Base-by-base conservation (phyloP, 306 rosid genomes). In the Cicer chorassanicum region DNA sequence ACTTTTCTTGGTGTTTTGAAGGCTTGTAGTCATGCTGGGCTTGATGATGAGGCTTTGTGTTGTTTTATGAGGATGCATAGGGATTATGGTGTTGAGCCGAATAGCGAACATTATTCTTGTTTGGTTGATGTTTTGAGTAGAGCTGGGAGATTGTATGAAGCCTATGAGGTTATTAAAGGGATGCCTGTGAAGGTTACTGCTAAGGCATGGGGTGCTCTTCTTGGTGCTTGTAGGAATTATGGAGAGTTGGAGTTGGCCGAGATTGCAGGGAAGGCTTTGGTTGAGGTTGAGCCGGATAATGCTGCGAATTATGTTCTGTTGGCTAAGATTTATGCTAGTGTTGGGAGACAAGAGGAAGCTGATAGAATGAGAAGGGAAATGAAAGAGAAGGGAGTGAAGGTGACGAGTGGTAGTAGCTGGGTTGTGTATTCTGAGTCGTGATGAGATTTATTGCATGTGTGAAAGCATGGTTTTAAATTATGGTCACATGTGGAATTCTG, bases 151-250 rank as follows among this genome's bases (percentile, higher is more conserved):
- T 75, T 92, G 71, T 18, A 74, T 19, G 96, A 92, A 73, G 96
- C 97, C 18, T 85, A 88, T 53, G 84, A 80, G 68, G 82, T 92
- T 10, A 84, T 92, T 55, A 51, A 65, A 70, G 82, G 80, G 78
- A 89, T 88, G 97, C 96, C 96, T 0, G 92, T 88, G 73, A 84
- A 78, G 83, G 97, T 73, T 61, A 92, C 93, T 29, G 93, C 86
- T 7, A 88, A 86, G 76, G 93, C 92, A 13, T 92, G 97, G 97
- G 92, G 93, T 15, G 92, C 92, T 4, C 85, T 92, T 15, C 93
- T 92, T 5, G 92, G 93, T 70, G 96, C 93, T 44, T 92, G 97
- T 75, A 80, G 87, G 80, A 87, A 82, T 51, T 82, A 84, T 48
- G 97, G 93, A 15, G 85, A 92, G 53, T 50, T 87, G 57, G 81